Percentiles rank a stretch among this genome's conserved stretches.
These are phyloP conservation scores for Aspergillus baeticus DNA, from an alignment of 495 filamentous ascomycete genomes.

Conservation along the genomic window DNA sequence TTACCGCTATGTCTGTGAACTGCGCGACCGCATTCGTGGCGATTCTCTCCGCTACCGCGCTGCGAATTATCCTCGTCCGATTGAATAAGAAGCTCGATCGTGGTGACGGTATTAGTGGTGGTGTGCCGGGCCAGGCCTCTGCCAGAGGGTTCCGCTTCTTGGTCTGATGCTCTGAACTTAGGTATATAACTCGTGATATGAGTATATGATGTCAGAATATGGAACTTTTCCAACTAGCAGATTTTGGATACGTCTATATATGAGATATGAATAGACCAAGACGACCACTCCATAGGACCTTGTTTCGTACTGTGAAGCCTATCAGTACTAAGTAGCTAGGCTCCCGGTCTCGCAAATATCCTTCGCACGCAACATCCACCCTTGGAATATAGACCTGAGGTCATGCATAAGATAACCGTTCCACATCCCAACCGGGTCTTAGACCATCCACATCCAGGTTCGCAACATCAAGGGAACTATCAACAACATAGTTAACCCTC, in stretches of 20 bases:
- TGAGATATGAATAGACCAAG: too few relatives aligned
- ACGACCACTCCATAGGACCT: too few relatives aligned
- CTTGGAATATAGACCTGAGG: not conserved
- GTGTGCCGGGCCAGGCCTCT: slow-evolving; percentile 52
- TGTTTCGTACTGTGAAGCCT: too few relatives aligned
- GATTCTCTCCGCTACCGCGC: slow-evolving; percentile 60
- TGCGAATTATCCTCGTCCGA: slow-evolving; percentile 64
- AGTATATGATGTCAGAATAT: too few relatives aligned
- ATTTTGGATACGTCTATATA: too few relatives aligned
- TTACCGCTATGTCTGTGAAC: slow-evolving; percentile 74
- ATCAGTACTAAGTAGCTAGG: too few relatives aligned
- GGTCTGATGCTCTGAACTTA: slow-evolving; percentile 15
- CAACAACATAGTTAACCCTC: slow-evolving; percentile 36
- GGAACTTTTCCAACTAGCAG: too few relatives aligned
- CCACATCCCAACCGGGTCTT: slow-evolving; percentile 40
- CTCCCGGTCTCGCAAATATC: too few relatives aligned
- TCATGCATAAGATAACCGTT: slow-evolving; percentile 32
- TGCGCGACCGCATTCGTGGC: slow-evolving; percentile 65
- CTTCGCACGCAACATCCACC: not conserved
- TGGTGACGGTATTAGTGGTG: slow-evolving; percentile 39
- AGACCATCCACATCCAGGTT: slow-evolving; percentile 34
- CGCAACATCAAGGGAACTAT: slow-evolving; percentile 43
- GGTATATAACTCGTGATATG: too few relatives aligned
- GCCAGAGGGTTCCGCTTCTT: slow-evolving; percentile 63
- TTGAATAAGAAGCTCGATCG: slow-evolving; percentile 72